A percentile compares a stretch with the other conserved stretches of the same genome.
Evolutionary conservation across 345 rosid species (phyloP).

Genomic region (Lepidium sativum): DNA sequence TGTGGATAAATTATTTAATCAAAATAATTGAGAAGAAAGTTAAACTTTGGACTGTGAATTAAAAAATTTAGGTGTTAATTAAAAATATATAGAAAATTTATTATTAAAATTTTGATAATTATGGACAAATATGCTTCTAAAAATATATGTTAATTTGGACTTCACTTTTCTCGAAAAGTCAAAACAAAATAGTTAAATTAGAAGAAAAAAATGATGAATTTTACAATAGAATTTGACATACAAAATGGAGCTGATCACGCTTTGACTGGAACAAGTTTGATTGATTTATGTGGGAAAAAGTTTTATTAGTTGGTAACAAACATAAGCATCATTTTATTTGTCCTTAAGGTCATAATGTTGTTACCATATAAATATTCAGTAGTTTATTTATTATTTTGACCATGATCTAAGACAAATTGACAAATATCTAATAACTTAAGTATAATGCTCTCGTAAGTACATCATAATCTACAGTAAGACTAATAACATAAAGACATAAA

Average conservation of each 20-base stretch:
- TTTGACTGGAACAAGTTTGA: neutral
- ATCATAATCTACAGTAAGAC: neutral
- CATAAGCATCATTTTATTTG: neutral
- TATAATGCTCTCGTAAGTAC: neutral
- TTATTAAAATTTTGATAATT: no score
- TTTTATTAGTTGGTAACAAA: neutral
- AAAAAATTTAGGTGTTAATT: no score
- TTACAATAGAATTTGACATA: neutral
- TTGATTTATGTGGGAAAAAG: neutral
- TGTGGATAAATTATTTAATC: neutral
- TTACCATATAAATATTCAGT: neutral
- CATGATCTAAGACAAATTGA: neutral
- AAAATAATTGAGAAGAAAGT: neutral
- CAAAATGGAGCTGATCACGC: constrained; percentile 18
- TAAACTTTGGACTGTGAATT: neutral
- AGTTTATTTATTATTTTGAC: neutral
- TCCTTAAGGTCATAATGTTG: constrained; percentile 1
- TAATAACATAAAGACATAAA: neutral
- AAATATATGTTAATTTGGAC: neutral
- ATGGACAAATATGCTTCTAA: neutral
- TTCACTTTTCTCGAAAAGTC: neutral
- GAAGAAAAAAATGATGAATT: neutral
- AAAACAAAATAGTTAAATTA: neutral
- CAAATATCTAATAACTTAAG: neutral
- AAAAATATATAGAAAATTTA: no score